Evolutionary conservation across 345 rosid genomes (phyloP).

Genomic region (Litchi chinensis): DNA sequence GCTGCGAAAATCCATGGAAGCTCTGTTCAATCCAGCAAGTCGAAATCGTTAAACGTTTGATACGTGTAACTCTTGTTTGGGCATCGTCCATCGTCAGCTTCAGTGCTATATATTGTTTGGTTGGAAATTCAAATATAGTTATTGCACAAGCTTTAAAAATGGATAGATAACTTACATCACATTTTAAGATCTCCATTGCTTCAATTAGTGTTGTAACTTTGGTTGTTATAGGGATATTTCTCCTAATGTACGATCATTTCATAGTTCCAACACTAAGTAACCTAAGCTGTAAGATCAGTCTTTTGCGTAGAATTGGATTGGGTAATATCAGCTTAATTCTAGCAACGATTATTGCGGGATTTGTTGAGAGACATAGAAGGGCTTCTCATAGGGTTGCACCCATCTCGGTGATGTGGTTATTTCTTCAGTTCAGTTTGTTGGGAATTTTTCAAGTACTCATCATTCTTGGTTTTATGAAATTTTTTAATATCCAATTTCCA

Average conservation of each 20-base stretch:
- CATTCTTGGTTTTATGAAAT: constrained; percentile 37
- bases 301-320: constrained; percentile 35
- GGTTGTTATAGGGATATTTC: constrained; percentile 36
- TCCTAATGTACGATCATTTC: constrained; percentile 45
- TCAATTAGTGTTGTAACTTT: constrained; percentile 39
- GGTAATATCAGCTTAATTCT: constrained; percentile 32
- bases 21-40: constrained; percentile 42
- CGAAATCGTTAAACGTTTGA: constrained; percentile 45
- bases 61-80: constrained; percentile 52
- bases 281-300: constrained; percentile 17
- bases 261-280: constrained; percentile 33
- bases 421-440: constrained; percentile 35
- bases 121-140: constrained; percentile 35
- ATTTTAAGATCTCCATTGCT: constrained; percentile 46
- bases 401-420: constrained; percentile 43
- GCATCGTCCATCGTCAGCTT: constrained; percentile 39
- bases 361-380: constrained; percentile 35
- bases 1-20: constrained; percentile 32
- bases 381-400: constrained; percentile 16
- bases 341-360: constrained; percentile 27
- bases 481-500: constrained; percentile 48
- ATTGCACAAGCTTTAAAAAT: constrained; percentile 40
- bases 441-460: constrained; percentile 37
- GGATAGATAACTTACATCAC: constrained; percentile 12
- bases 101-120: constrained; percentile 30